Evolutionary conservation across 2,329 filamentous ascomycete species (phyloP), one percentile per base, ranked within the genome.

Genomic region (Calonectria multiphialidica): DNA sequence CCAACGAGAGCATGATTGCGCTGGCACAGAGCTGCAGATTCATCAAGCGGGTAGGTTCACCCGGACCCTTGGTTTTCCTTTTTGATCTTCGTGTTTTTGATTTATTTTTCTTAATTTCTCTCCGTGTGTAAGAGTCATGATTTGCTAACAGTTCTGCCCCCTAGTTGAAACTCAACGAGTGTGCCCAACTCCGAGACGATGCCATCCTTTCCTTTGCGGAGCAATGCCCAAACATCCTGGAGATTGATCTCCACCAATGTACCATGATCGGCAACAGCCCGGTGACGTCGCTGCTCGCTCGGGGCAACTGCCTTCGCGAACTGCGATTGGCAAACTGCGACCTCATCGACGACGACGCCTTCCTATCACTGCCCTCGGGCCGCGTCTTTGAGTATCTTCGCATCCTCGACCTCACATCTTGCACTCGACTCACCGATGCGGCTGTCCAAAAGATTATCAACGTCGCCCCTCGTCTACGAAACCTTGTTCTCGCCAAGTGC

Each of bases 171-270:
- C 90, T 99, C 73, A 99, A 98, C 83, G 94, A 96, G 70, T 98
- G 97, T 81, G 84, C 86, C n/a, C 94, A 98, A 83, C 87, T 98
- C 40, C 95, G 93, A 45, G 95, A 98, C 81, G 88, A 89, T 61
- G 93, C 95, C 8, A 93, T 98, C 74, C 87, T 94, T 71, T 94
- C 95, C 4, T 97, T 99, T 81, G 96, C 97, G 7, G 88, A 92
- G 55, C 91, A 97, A 83, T 98, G 96, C 82, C 94, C 93, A 15
- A 96, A 98, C 76, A 95, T 99, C 37, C 92, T 99, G 74, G 97
- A 99, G 83, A 98, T 99, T 73, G 97, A 99, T 82, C 90, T 99
- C 16, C 94, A 98, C 78, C 93, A 95, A 78, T 98, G 97, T 86
- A 89, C 88, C 67, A 89, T 92, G 55, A 92, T 99, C 76, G 94